Evolutionary conservation across 305 asterid species (phyloP), one percentile per base, ranked within the genome.

Genomic region (Plantago lanceolata): DNA sequence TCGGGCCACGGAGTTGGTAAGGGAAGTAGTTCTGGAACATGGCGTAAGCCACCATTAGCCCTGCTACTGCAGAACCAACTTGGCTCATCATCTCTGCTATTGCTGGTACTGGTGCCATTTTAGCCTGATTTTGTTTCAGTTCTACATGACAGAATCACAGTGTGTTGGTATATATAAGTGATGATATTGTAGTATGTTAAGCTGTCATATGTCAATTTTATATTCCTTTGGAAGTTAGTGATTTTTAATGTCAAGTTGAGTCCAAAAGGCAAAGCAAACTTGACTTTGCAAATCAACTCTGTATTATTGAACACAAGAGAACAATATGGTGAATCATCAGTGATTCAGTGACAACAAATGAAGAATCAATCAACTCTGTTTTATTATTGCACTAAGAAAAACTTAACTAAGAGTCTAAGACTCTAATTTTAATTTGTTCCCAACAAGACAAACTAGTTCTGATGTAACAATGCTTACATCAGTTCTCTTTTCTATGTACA

Each of bases 1-100:
- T 3, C 2, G 60, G 43, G 14, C 19, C 43, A 11, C 43, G 14
- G 12, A 55, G 20, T 15, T 55, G 43, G 20, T 28, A 26, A 55
- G 60, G 60, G 40, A 55, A 26, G 43, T 55, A 55, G 60, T 26
- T 55, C 6, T 26, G 60, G 44, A 55, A 26, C 44, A 26, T 55
- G 43, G 60, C 44, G 35, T 28, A 55, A 5, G 44, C 44, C 16
- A 55, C 37, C 60, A 55, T 55, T 55, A 55, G 60, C 16, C 43
- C 60, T 55, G 60, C 60, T 20, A 55, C 6, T 28, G 20, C 44
- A 15, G 60, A 55, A 55, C 60, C 18, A 26, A 28, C 43, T 15
- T 55, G 43, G 43, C 43, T 55, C 60, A 55, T 55, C 7, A 26
- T 55, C 35, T 55, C 60, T 55, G 19, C 43, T 14, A 55, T 55